phyloP scores from a whole-genome alignment of 164 flowering plant genomes.

The Nymphaea thermarum region DNA sequence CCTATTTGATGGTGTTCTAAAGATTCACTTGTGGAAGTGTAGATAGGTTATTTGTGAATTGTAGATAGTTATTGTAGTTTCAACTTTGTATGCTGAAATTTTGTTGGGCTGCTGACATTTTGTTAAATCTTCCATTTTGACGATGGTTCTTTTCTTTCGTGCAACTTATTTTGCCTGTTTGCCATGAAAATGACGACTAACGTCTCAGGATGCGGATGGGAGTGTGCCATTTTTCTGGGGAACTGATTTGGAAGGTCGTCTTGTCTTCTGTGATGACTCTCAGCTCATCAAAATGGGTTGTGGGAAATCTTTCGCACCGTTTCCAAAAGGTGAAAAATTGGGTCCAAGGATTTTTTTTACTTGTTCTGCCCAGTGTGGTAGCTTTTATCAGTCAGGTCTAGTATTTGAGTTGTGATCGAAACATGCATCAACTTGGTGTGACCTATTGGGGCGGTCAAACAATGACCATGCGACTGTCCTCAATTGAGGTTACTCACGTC shows the following conservation, averaged over 20 bases:
- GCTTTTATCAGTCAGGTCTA: too few relatives aligned
- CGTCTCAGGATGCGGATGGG: conserved; percentile 82
- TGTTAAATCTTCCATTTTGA: too few relatives aligned
- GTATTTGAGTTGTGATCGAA: neutral
- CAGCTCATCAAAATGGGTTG: conserved; percentile 66
- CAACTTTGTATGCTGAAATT: too few relatives aligned
- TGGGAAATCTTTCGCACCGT: conserved; percentile 91
- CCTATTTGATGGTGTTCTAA: too few relatives aligned
- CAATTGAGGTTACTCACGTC: neutral
- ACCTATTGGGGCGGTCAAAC: neutral
- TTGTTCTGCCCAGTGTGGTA: neutral
- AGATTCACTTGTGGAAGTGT: too few relatives aligned
- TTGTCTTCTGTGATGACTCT: conserved; percentile 61
- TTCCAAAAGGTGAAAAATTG: conserved; percentile 70
- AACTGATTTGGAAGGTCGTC: conserved; percentile 63
- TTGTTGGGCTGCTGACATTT: too few relatives aligned
- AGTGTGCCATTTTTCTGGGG: conserved; percentile 95
- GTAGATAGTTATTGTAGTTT: too few relatives aligned
- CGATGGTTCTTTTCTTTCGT: too few relatives aligned
- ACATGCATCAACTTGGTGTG: neutral
- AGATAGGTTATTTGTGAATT: too few relatives aligned
- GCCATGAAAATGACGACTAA: too few relatives aligned
- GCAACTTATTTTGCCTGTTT: too few relatives aligned
- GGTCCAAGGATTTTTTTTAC: neutral
- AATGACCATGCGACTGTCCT: neutral